Base-by-base conservation (phyloP, 2,329 filamentous ascomycete genomes). In the Nothophaeocryptopus gaeumannii region DNA sequence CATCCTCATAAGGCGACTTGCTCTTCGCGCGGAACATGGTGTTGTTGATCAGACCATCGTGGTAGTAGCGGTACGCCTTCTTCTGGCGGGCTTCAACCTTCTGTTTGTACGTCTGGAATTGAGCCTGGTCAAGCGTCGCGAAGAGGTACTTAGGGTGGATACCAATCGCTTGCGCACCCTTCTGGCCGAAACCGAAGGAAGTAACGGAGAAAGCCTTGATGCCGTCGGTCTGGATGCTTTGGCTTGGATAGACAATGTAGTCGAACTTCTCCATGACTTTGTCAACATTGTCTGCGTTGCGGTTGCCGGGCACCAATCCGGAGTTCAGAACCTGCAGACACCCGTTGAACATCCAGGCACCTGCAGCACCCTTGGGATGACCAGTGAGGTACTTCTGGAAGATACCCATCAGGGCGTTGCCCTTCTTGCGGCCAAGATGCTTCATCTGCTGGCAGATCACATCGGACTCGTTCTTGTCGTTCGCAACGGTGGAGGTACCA, bases 281-380 rank as follows among this genome's bases (percentile, higher is more conserved):
- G 69, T 99, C 93, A 47, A 99, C 84, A 61, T 99, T 99, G 77
- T 99, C 93, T 44, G 93, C 93, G 64, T 99, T 99, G 66, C 91
- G 87, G 77, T 99, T 99, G 53, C 93, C 93, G 11, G 93, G 93
- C 16, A 99, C 92, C 42, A 99, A 78, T 67, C 93, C 93, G 44
- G 81, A 86, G 78, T 97, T 95, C 63, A 99, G 82, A 39, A 96
- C 89, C 72, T 99, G 93, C 70, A 99, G 77, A 71, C 89, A 93
- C 59, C 93, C 93, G 78, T 99, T 99, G 81, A 99, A 85, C 93
- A 99, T 99, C 91, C 93, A 99, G 41, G 92, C 93, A 78, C 93
- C 93, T 53, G 93, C 93, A 65, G 93, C 92, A 85, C 93, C 93
- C 84, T 99, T 99, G 66, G 93, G 93, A 71, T 99, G 93, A 72